These are phyloP conservation scores for Boletus calvinii DNA, from an alignment of 1,284 basidiomycete genomes.

Conservation along the genomic window DNA sequence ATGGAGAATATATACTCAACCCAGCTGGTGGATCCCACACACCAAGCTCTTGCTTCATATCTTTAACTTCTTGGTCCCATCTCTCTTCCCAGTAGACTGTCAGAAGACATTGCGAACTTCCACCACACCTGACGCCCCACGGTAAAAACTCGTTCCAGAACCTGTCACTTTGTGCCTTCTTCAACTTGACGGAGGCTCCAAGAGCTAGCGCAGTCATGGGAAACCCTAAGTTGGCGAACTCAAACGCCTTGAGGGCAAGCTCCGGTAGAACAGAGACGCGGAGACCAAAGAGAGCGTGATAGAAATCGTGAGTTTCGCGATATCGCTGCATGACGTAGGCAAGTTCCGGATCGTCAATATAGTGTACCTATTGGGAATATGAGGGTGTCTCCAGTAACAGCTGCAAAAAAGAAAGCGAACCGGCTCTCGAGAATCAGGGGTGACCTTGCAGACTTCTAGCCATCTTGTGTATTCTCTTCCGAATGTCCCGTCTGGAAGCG, in stretches of 20 bases:
- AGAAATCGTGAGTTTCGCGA: slow-evolving; percentile 96
- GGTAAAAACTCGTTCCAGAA: slow-evolving; percentile 50
- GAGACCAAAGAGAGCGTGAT: slow-evolving; percentile 86
- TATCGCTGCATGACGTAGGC: slow-evolving; percentile 98
- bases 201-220: slow-evolving; percentile 83
- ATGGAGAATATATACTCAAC: slow-evolving; percentile 20
- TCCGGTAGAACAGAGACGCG: slow-evolving; percentile 92
- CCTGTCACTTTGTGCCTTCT: slow-evolving; percentile 50
- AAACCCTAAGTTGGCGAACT: slow-evolving; percentile 84
- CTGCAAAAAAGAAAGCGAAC: slow-evolving; percentile 46
- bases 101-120: slow-evolving; percentile 73
- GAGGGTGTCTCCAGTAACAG: background rate
- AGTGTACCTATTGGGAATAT: slow-evolving; percentile 68
- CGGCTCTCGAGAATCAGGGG: slow-evolving; percentile 91
- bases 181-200: slow-evolving; percentile 46
- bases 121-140: slow-evolving; percentile 87
- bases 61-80: slow-evolving; percentile 82
- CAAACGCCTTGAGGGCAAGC: slow-evolving; percentile 95
- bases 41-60: slow-evolving; percentile 82
- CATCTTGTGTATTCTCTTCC: slow-evolving; percentile 89
- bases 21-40: slow-evolving; percentile 69
- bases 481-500: slow-evolving; percentile 77
- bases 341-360: slow-evolving; percentile 90
- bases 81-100: slow-evolving; percentile 95
- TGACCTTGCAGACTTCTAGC: slow-evolving; percentile 89